phyloP scores from a whole-genome alignment of 805 yeast genomes.

The baker's yeast (Saccharomyces cerevisiae) region DNA sequence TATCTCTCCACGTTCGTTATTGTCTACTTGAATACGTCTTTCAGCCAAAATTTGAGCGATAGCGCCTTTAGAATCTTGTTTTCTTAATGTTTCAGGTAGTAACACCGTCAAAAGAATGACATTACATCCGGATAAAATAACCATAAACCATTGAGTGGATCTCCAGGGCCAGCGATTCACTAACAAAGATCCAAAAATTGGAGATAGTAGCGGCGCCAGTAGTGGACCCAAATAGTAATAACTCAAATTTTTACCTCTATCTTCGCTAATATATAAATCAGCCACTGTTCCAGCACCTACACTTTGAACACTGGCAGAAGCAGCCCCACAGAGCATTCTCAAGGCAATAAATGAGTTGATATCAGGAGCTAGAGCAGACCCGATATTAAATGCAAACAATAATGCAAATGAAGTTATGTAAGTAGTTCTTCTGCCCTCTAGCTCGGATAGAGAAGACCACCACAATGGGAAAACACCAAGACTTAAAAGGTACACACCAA shows the following conservation, averaged over 20 bases:
- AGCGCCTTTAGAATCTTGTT: conserved; percentile 44
- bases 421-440: conserved; percentile 64
- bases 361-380: conserved; percentile 56
- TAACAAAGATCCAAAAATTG: conserved; percentile 72
- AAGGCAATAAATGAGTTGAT: conserved; percentile 58
- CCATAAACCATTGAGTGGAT: conserved; percentile 80
- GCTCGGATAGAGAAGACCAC: conserved; percentile 81
- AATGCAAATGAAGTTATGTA: conserved; percentile 60
- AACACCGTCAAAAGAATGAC: conserved; percentile 42
- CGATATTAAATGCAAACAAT: conserved; percentile 60
- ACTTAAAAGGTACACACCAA: conserved; percentile 67
- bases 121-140: conserved; percentile 52
- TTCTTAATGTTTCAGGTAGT: conserved; percentile 71
- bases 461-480: conserved; percentile 77
- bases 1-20: not conserved
- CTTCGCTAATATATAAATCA: conserved; percentile 57
- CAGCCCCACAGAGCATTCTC: conserved; percentile 68
- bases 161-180: conserved; percentile 75
- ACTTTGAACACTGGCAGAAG: conserved; percentile 78
- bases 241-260: conserved; percentile 76
- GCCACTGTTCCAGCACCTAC: conserved; percentile 86
- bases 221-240: conserved; percentile 72
- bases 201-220: conserved; percentile 71
- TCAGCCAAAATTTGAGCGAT: conserved; percentile 39
- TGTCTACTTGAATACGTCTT: conserved; percentile 23